Percentiles rank a stretch among this genome's conserved stretches.
phyloP scores from a whole-genome alignment of 2,329 filamentous ascomycete species.

The Epichloe glyceriae region DNA sequence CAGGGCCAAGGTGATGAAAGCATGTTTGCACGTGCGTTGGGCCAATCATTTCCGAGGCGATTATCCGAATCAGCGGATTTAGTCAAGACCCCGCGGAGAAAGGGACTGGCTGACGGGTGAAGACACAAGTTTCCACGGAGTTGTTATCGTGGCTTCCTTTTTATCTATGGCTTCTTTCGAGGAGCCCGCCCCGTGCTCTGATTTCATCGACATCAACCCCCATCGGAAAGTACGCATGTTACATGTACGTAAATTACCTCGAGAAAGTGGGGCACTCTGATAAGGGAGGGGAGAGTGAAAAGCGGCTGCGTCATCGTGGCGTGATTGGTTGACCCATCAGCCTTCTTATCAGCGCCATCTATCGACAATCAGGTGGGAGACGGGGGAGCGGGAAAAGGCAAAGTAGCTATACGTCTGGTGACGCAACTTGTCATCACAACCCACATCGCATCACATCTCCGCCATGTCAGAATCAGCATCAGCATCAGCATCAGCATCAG shows the following conservation, averaged over 20 bases:
- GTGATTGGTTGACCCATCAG: background rate
- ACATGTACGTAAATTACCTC: too few relatives aligned
- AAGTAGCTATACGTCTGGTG: too few relatives aligned
- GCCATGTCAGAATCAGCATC: background rate
- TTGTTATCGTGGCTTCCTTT: too few relatives aligned
- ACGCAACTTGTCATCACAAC: background rate
- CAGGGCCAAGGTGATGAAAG: background rate
- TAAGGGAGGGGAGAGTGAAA: too few relatives aligned
- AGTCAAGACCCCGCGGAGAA: slow-evolving; percentile 1
- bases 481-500: too few relatives aligned
- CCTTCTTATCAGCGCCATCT: background rate
- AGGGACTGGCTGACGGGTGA: background rate
- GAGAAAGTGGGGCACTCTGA: too few relatives aligned
- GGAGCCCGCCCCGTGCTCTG: too few relatives aligned
- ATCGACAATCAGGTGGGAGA: background rate
- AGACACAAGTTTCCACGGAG: too few relatives aligned
- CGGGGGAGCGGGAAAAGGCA: too few relatives aligned
- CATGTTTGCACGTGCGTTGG: background rate
- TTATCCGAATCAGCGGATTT: background rate
- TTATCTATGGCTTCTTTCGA: too few relatives aligned
- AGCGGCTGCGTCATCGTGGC: background rate
- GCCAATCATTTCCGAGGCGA: slow-evolving; percentile 1
- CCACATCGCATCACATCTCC: background rate
- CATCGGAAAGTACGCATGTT: too few relatives aligned
- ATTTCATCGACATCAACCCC: too few relatives aligned